phyloP scores from a whole-genome alignment of 257 asterid genomes.

The Nicotiana tabacum region DNA sequence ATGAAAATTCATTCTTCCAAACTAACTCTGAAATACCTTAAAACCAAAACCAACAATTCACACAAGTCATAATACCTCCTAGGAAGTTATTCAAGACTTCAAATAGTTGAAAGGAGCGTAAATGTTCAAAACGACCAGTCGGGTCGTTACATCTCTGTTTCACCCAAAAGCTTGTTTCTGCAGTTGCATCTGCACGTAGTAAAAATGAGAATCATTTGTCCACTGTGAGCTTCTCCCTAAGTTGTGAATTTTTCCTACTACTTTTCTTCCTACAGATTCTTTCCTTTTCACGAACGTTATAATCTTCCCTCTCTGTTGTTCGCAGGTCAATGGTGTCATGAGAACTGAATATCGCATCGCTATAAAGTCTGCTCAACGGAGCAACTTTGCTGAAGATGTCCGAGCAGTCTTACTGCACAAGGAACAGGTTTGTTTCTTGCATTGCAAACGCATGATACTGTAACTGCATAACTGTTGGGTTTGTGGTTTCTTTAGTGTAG shows the following conservation, averaged over 20 bases:
- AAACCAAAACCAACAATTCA: too few species aligned
- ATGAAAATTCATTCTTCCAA: too few species aligned
- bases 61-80: too few species aligned
- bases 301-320: not conserved
- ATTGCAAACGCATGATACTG: not conserved
- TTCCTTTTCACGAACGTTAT: not conserved
- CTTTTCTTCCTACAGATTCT: not conserved
- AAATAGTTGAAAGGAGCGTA: too few species aligned
- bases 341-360: conserved; percentile 82
- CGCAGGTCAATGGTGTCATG: conserved; percentile 86
- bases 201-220: conserved; percentile 49
- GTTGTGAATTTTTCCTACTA: not conserved
- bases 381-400: conserved; percentile 88
- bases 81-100: too few species aligned
- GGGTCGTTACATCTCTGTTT: conserved; percentile 38
- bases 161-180: conserved; percentile 64
- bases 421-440: conserved; percentile 66
- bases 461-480: not conserved
- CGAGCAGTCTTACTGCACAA: conserved; percentile 95
- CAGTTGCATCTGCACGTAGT: conserved; percentile 71
- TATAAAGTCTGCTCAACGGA: conserved; percentile 63
- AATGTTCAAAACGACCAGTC: too few species aligned
- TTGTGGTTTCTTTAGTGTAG: not conserved
- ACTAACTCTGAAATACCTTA: too few species aligned
- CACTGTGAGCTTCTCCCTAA: conserved; percentile 36